Evolutionary conservation across 106 monocot species (phyloP).

Genomic region (Allium sativum): DNA sequence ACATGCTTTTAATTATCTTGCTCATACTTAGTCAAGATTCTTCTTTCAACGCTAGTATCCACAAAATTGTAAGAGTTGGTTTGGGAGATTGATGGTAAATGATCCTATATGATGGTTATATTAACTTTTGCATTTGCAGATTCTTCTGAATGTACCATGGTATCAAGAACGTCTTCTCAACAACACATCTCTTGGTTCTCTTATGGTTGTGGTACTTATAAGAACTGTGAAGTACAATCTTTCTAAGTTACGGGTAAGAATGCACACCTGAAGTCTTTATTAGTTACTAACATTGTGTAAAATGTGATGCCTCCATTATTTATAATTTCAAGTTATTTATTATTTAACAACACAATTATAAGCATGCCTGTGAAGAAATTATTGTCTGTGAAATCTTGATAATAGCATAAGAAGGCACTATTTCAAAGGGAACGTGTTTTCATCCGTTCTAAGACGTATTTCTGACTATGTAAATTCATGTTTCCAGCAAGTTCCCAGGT

Average conservation of each 20-base stretch:
- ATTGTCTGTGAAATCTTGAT: no score
- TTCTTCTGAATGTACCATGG: slow-evolving; percentile 83
- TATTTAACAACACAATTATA: no score
- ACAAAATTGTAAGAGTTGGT: slow-evolving; percentile 61
- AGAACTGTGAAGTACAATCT: slow-evolving; percentile 93
- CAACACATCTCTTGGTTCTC: slow-evolving; percentile 83
- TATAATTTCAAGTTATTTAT: no score
- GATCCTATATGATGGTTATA: neutral
- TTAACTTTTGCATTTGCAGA: slow-evolving; percentile 28
- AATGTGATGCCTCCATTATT: no score
- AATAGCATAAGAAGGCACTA: no score
- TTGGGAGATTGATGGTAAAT: slow-evolving; percentile 1
- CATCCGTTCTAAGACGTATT: no score
- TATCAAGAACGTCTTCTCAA: slow-evolving; percentile 88
- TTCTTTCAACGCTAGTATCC: slow-evolving; percentile 96
- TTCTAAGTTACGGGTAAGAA: slow-evolving; percentile 78
- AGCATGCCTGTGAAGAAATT: no score
- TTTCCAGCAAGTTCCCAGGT: no score
- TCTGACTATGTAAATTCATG: no score
- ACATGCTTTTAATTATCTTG: slow-evolving; percentile 87
- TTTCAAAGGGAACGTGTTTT: no score
- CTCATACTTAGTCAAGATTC: slow-evolving; percentile 99
- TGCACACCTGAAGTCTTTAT: no score
- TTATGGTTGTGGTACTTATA: slow-evolving; percentile 90
- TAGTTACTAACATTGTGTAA: no score